Base-by-base conservation (phyloP, 345 rosid species). In the Arabidopsis suecica region DNA sequence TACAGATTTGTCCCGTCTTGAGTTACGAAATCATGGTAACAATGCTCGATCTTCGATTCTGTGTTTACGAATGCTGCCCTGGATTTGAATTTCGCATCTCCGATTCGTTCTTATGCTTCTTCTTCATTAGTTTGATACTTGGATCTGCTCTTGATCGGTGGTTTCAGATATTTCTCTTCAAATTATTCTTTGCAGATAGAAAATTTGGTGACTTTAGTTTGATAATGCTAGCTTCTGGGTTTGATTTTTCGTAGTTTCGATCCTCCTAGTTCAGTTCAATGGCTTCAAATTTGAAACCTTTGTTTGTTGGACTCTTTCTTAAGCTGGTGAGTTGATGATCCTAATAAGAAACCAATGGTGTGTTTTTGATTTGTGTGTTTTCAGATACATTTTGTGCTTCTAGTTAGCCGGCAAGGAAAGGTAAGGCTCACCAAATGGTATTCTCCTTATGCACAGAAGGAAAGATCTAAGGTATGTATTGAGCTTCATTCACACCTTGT, bases 331-430 rank as follows among this genome's bases (percentile, higher is more conserved):
- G 3, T 28, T 28, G 28, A 28, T 47, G 69, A 18, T 32, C 4
- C 0, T 28, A 30, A 8, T 30, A 47, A 28, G 20, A 16, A 14
- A 5, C n/a, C 55, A 64, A 0, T 30, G 13, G 40, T 45, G 40
- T 5, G 30, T 5, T 45, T 2, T 45, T 45, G 33, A 9, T 1
- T 30, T 61, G 30, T 60, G 9, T 62, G 61, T 14, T 42, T 42
- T 28, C 41, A 45, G 60, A 51, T 49, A 36, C 78, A 78, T 65
- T 96, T 96, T 74, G 98, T 96, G 72, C 90, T 93, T 78, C 91
- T 93, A n/a, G 87, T 96, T 72, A 96, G 98, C 77, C 90, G 98
- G 36, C 99, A 96, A 86, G 99, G 99, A 48, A 95, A 95, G 85
- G 96, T 93, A 41, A 81, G 99, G 79, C 84, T 93, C 78, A 93